Evolutionary conservation across 2,329 filamentous ascomycete species (phyloP).

Genomic region (Hymenoscyphus salicellus): DNA sequence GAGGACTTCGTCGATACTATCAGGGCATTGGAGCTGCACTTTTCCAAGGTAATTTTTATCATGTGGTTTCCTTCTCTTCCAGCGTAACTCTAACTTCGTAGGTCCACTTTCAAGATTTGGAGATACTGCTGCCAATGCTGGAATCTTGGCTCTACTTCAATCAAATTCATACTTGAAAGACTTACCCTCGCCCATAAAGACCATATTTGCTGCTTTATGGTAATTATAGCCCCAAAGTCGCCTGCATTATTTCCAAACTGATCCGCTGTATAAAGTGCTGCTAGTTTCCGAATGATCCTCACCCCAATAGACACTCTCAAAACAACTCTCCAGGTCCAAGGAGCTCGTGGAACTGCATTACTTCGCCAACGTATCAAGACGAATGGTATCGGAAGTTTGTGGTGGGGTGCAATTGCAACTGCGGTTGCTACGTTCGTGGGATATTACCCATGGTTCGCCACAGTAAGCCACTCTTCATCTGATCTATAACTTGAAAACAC

Average conservation of each 20-base stretch:
- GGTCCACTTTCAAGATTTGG: constrained; percentile 47
- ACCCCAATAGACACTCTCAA: constrained; percentile 51
- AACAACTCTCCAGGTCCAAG: constrained; percentile 49
- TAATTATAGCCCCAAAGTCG: constrained; percentile 12
- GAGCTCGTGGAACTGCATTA: constrained; percentile 42
- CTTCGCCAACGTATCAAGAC: constrained; percentile 45
- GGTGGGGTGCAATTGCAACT: constrained; percentile 50
- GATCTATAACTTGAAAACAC: background rate
- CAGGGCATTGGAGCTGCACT: constrained; percentile 46
- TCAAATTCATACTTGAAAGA: constrained; percentile 46
- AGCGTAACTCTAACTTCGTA: constrained; percentile 19
- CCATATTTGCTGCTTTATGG: constrained; percentile 48
- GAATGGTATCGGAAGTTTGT: constrained; percentile 45
- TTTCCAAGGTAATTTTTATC: constrained; percentile 40
- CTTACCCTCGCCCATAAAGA: constrained; percentile 45
- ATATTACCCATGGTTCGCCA: constrained; percentile 51
- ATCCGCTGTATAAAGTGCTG: constrained; percentile 37
- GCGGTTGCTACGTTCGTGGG: constrained; percentile 49
- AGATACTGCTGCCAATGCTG: constrained; percentile 49
- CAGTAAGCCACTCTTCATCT: constrained; percentile 32
- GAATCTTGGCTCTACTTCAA: constrained; percentile 47
- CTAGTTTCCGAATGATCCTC: constrained; percentile 46
- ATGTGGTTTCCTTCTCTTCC: background rate
- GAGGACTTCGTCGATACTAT: constrained; percentile 45
- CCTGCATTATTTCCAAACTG: background rate